A percentile compares a stretch with the other conserved stretches of the same genome.
Evolutionary conservation across 371 early-diverging fungal genomes (phyloP).

Genomic region (Apophysomyces sp.): DNA sequence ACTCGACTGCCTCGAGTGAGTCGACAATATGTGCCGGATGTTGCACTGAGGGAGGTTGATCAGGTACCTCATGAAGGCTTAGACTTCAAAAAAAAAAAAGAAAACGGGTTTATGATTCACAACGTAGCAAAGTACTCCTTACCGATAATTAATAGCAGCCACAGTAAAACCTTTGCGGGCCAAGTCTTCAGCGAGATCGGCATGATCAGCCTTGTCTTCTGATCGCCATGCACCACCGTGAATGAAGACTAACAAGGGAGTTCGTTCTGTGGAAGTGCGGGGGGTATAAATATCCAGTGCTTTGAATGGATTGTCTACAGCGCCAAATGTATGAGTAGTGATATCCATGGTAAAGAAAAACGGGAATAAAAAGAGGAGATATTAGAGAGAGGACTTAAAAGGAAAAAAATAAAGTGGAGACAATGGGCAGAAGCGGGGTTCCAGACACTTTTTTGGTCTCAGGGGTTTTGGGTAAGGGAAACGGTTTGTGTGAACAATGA

Average conservation of each 20-base stretch:
- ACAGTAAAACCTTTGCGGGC: constrained; percentile 49
- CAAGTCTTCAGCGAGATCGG: constrained; percentile 42
- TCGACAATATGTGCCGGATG: constrained; percentile 67
- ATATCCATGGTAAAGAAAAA: not conserved
- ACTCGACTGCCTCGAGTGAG: constrained; percentile 48
- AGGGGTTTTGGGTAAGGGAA: not conserved
- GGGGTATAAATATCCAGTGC: constrained; percentile 34
- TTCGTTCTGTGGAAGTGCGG: not conserved
- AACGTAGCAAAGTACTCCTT: not conserved
- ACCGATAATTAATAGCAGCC: constrained; percentile 70
- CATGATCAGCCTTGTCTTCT: constrained; percentile 68
- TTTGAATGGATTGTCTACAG: constrained; percentile 1
- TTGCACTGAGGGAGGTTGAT: constrained; percentile 18
- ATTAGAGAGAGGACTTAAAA: not conserved
- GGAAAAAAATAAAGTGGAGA: not conserved
- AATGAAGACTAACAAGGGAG: constrained; percentile 64
- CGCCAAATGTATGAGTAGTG: constrained; percentile 6
- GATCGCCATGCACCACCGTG: constrained; percentile 89
- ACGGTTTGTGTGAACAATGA: not conserved
- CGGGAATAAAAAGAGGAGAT: not conserved
- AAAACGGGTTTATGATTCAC: not conserved
- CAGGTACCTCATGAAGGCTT: constrained; percentile 20
- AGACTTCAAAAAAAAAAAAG: constrained; percentile 23
- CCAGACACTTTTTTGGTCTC: no score
- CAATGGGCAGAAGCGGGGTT: not conserved